Conservation (phyloP, 2,329 filamentous ascomycete species). For the Metarhizium anisopliae region DNA sequence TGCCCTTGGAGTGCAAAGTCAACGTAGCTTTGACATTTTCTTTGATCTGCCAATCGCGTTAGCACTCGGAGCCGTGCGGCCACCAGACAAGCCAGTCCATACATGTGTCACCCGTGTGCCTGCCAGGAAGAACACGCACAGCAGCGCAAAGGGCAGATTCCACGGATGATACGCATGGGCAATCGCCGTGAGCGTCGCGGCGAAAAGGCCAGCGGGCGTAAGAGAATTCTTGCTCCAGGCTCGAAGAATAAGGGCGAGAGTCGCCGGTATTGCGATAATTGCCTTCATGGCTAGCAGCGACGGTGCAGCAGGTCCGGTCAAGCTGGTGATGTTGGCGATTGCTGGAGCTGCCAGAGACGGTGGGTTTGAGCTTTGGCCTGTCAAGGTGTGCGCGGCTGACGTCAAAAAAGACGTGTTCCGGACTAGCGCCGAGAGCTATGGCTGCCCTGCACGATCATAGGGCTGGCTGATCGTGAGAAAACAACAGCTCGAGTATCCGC, state of each 20-base stretch:
- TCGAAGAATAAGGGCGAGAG: conserved; percentile 52
- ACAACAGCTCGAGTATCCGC: too few species aligned
- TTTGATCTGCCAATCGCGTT: conserved; percentile 55
- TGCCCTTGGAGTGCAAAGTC: conserved; percentile 68
- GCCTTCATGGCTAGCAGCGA: conserved; percentile 39
- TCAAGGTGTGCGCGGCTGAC: background rate
- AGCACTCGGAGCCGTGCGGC: conserved; percentile 2
- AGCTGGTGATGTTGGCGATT: background rate
- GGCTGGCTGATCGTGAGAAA: too few species aligned
- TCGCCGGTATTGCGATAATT: conserved; percentile 48
- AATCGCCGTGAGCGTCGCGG: conserved; percentile 63
- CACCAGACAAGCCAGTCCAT: conserved; percentile 8
- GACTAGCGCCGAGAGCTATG: too few species aligned
- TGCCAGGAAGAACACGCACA: conserved; percentile 78
- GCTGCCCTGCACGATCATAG: too few species aligned
- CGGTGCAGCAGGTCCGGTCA: background rate
- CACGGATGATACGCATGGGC: conserved; percentile 89
- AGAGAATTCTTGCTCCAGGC: conserved; percentile 67
- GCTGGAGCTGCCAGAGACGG: background rate
- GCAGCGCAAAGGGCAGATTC: conserved; percentile 78
- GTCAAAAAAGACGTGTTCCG: background rate
- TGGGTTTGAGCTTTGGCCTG: background rate
- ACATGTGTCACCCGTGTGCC: conserved; percentile 81
- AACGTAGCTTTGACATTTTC: conserved; percentile 75
- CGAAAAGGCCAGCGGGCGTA: conserved; percentile 65